phyloP scores from a whole-genome alignment of 2,329 filamentous ascomycete species.

The Tolypocladium amazonense region DNA sequence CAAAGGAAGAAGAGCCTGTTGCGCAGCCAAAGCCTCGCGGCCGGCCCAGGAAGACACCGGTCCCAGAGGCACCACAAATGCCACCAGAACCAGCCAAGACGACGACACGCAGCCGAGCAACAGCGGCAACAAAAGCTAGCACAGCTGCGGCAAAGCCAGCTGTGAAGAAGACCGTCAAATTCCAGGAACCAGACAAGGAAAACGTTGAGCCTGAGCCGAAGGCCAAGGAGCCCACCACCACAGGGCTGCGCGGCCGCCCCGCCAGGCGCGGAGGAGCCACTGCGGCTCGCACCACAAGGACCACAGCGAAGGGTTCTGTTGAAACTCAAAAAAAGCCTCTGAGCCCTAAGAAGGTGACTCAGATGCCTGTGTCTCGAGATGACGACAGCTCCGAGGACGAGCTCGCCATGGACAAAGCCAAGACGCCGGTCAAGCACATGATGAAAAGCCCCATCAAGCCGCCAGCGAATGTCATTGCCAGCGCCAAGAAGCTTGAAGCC shows the following conservation, averaged over 20 bases:
- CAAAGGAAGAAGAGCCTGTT: slow-evolving; percentile 11
- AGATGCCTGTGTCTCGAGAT: slow-evolving; percentile 38
- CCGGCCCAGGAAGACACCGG: slow-evolving; percentile 29
- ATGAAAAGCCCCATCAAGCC: slow-evolving; percentile 47
- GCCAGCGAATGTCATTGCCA: slow-evolving; percentile 10
- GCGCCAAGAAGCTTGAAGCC: slow-evolving; percentile 5
- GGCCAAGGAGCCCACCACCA: slow-evolving; percentile 21
- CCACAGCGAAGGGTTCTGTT: slow-evolving; percentile 14
- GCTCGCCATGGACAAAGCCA: slow-evolving; percentile 37
- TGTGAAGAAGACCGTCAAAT: slow-evolving; percentile 51
- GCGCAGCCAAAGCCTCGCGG: slow-evolving; percentile 27
- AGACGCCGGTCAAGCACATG: slow-evolving; percentile 39
- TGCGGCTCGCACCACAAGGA: slow-evolving; percentile 22
- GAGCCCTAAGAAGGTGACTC: slow-evolving; percentile 55
- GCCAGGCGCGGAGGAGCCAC: slow-evolving; percentile 28
- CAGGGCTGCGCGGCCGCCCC: slow-evolving; percentile 28
- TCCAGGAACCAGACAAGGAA: slow-evolving; percentile 55
- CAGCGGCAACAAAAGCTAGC: slow-evolving; percentile 18
- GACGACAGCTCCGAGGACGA: slow-evolving; percentile 46
- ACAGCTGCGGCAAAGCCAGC: slow-evolving; percentile 28
- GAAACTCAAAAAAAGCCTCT: slow-evolving; percentile 35
- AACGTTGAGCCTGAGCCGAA: slow-evolving; percentile 38
- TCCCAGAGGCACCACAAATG: slow-evolving; percentile 8
- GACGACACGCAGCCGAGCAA: slow-evolving; percentile 15
- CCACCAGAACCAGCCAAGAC: slow-evolving; percentile 19